Evolutionary conservation across 2,329 filamentous ascomycete species (phyloP), one percentile per base, ranked within the genome.

Genomic region (Alternaria gansuensis): DNA sequence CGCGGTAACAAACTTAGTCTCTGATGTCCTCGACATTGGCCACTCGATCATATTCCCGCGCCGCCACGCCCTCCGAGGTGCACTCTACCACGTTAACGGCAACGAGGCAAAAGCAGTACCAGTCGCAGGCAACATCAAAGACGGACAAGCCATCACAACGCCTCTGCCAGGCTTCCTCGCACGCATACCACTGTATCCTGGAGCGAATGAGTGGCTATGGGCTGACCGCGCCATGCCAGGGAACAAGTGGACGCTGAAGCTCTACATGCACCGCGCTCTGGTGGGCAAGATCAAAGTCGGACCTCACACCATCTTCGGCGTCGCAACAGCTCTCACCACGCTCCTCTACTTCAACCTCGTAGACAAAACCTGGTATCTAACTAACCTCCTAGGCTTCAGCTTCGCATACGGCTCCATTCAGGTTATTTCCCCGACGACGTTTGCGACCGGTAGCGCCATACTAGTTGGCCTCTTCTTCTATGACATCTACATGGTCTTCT

Each of bases 401-500:
- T 92, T 97, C 79, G 93, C 90, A 65, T 97, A 98, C 71, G 86
- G 87, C 7, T 88, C 91, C 4, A 84, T 97, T 54, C 87, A 94
- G 68, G 80, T 96, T 52, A 87, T 98, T 81, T 96, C 93, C 1
- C 93, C 93, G 0, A 96, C 93, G 0, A 94, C 92, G 0, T 96
- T 97, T 73, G 80, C 85, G 54, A 97, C 91, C 0, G 92, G 92
- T 0, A 90, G 89, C 6, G 77, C 93, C 41, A 88, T 98, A 9
- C 82, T 98, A 1, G 80, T 83, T 9, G 91, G 90, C 0, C 82
- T 98, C 1, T 98, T 98, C 80, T 87, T 96, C 72, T 99, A 99
- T 73, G 94, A 99, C 74, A 94, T 99, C 48, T 88, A 95, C 76
- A 93, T 94, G 83, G 91, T 95, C 5, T 95, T 95, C 74, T 95